Percentiles rank a stretch among this genome's conserved stretches.
phyloP scores from a whole-genome alignment of 2,329 filamentous ascomycete species.

The Alternaria arbusti region DNA sequence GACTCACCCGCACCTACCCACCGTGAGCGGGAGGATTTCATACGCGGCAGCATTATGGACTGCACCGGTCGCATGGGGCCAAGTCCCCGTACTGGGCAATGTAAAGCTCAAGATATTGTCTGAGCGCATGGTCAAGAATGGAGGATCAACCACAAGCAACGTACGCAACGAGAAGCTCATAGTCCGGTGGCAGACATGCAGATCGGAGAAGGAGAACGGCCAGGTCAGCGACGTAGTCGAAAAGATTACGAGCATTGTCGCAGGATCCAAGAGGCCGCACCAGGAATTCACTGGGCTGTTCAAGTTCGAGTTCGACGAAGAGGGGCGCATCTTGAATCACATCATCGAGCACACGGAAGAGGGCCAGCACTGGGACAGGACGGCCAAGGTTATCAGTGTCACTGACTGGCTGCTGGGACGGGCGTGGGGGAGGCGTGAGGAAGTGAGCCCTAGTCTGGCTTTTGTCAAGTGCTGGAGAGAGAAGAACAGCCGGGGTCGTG shows the following conservation, averaged over 20 bases:
- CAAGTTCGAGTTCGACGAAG: conserved; percentile 90
- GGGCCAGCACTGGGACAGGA: conserved; percentile 80
- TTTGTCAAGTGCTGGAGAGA: conserved; percentile 34
- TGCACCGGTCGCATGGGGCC: conserved; percentile 93
- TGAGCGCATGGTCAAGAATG: conserved; percentile 78
- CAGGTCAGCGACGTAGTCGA: conserved; percentile 59
- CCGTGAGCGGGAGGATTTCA: conserved; percentile 86
- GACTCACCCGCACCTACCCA: conserved; percentile 86
- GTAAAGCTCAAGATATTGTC: conserved; percentile 86
- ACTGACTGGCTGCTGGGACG: conserved; percentile 94
- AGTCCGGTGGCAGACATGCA: conserved; percentile 83
- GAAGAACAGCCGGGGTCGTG: conserved; percentile 7
- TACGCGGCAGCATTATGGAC: conserved; percentile 97
- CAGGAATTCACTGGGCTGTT: conserved; percentile 91
- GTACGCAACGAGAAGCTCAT: conserved; percentile 77
- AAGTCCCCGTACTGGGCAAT: conserved; percentile 87
- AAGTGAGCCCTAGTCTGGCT: conserved; percentile 53
- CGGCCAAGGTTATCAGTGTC: conserved; percentile 83
- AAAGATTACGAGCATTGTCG: conserved; percentile 63
- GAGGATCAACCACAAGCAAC: conserved; percentile 50
- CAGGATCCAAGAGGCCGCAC: conserved; percentile 51
- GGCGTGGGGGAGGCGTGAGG: conserved; percentile 62
- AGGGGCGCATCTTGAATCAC: conserved; percentile 83
- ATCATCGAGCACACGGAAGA: conserved; percentile 94
- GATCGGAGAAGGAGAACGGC: conserved; percentile 55